A percentile compares a stretch with the other conserved stretches of the same genome.
Evolutionary conservation across 2,329 filamentous ascomycete species (phyloP).

Genomic region (Penicillium corylophilum): DNA sequence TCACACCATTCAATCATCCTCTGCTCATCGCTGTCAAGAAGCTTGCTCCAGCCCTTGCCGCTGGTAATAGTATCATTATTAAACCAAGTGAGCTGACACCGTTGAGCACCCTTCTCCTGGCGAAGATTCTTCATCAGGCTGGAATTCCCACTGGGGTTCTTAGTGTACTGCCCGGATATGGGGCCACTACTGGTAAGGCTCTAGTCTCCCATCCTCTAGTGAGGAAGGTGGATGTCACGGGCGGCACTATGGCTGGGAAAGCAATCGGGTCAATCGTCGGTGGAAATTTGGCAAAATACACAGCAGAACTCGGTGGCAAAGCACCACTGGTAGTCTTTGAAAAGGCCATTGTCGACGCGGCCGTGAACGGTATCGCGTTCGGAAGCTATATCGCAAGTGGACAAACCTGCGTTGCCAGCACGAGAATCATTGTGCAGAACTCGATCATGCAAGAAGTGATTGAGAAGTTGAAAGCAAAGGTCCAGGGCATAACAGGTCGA

Average conservation of each 20-base stretch:
- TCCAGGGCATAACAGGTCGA: constrained; percentile 45
- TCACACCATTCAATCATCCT: constrained; percentile 43
- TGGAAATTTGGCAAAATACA: constrained; percentile 33
- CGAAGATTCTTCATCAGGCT: constrained; percentile 41
- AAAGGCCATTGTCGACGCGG: constrained; percentile 31
- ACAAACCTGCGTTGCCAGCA: constrained; percentile 58
- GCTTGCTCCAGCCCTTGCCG: constrained; percentile 40
- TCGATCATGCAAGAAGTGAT: constrained; percentile 43
- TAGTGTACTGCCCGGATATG: constrained; percentile 54
- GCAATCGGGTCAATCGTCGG: constrained; percentile 35
- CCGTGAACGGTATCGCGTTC: constrained; percentile 37
- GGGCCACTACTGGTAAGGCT: constrained; percentile 44
- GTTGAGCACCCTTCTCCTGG: constrained; percentile 43
- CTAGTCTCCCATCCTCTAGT: constrained; percentile 32
- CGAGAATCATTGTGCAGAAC: constrained; percentile 53
- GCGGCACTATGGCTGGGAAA: constrained; percentile 32
- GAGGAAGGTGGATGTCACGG: constrained; percentile 37
- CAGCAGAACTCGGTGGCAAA: constrained; percentile 41
- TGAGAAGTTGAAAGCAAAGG: constrained; percentile 40
- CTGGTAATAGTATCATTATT: constrained; percentile 41
- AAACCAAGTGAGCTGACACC: constrained; percentile 46
- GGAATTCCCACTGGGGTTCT: constrained; percentile 46
- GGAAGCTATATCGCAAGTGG: constrained; percentile 54
- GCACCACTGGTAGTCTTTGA: constrained; percentile 37
- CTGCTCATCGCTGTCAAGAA: constrained; percentile 41